phyloP scores from a whole-genome alignment of 106 monocot genomes.

The Dendrobium huoshanense region DNA sequence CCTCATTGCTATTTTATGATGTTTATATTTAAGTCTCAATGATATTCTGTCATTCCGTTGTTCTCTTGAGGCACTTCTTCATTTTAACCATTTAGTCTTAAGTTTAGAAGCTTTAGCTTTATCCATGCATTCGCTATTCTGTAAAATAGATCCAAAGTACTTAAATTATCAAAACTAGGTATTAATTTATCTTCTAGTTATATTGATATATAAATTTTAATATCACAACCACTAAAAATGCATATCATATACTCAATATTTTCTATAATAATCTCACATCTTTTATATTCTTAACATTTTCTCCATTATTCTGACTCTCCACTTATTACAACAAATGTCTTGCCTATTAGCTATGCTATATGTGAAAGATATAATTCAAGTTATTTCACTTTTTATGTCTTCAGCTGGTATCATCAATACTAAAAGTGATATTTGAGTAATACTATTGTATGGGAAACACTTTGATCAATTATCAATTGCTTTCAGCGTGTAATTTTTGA shows the following conservation, averaged over 20 bases:
- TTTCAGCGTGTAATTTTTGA: neutral
- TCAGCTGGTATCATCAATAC: neutral
- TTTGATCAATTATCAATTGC: neutral
- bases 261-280: neutral
- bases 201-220: neutral
- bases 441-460: neutral
- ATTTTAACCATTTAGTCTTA: neutral
- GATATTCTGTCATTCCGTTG: neutral
- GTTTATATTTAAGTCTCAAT: neutral
- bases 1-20: neutral
- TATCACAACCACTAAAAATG: neutral
- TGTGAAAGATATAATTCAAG: neutral
- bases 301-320: neutral
- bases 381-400: neutral
- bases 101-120: neutral
- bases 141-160: neutral
- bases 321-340: neutral
- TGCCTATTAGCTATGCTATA: neutral
- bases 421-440: no score
- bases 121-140: neutral
- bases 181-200: neutral
- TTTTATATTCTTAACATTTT: neutral
- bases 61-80: neutral
- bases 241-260: neutral
- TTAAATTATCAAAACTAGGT: neutral